Conservation (phyloP, 75 land plant species). For the Cryptomeria japonica region DNA sequence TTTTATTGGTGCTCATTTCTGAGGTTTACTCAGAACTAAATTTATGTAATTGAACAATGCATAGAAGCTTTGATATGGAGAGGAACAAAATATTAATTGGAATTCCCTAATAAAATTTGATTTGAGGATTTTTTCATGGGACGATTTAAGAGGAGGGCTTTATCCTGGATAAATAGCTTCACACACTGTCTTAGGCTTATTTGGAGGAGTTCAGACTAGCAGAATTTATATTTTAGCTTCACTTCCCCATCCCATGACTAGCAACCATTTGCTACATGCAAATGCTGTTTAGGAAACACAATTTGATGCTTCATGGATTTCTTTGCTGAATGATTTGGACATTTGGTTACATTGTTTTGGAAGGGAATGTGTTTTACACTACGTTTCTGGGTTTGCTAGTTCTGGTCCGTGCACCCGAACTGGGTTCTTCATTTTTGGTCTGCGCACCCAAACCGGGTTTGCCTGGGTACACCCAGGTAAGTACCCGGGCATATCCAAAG, state of each 20-base stretch:
- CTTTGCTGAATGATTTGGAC: not conserved
- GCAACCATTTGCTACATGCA: not conserved
- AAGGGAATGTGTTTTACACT: not conserved
- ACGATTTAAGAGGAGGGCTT: not conserved
- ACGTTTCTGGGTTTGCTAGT: too few species aligned
- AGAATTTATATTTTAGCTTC: not conserved
- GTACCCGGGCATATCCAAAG: too few species aligned
- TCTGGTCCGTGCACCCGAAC: too few species aligned
- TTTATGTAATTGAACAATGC: slow-evolving; percentile 1
- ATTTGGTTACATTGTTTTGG: not conserved
- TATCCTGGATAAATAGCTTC: not conserved
- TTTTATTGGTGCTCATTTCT: not conserved
- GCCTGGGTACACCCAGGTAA: too few species aligned
- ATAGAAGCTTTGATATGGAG: not conserved
- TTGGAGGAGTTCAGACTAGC: not conserved
- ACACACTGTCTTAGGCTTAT: not conserved
- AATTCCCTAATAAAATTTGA: too few species aligned
- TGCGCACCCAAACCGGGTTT: too few species aligned
- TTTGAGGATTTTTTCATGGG: not conserved
- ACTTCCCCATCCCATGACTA: not conserved
- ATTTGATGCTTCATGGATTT: not conserved
- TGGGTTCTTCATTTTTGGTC: too few species aligned
- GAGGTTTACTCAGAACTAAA: not conserved
- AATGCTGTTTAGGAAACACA: too few species aligned
- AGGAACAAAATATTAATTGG: not conserved